Percentiles rank a stretch among this genome's conserved stretches.
phyloP scores from a whole-genome alignment of 306 rosid species.

The Pterocarpus macrocarpus region DNA sequence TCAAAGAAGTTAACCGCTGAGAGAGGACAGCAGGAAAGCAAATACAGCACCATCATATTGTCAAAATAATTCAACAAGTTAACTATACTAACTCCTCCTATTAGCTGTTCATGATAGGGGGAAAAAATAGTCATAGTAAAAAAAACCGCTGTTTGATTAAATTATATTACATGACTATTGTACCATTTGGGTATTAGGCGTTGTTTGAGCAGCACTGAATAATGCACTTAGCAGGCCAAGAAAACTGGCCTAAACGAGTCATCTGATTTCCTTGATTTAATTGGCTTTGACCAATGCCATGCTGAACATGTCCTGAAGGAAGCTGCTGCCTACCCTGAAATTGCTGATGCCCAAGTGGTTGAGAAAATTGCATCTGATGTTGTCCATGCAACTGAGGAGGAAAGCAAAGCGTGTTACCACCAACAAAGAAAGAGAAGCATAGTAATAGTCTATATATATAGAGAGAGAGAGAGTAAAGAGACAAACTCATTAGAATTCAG shows the following conservation, averaged over 20 bases:
- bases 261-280: slow-evolving; percentile 94
- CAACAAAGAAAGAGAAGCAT: slow-evolving; percentile 33
- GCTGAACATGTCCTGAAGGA: slow-evolving; percentile 85
- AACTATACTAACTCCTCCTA: slow-evolving; percentile 2
- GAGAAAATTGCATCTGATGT: slow-evolving; percentile 93
- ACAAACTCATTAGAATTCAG: not conserved
- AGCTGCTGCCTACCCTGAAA: slow-evolving; percentile 87
- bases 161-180: slow-evolving; percentile 39
- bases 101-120: not conserved
- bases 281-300: slow-evolving; percentile 88
- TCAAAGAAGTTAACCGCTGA: not conserved
- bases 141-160: not conserved
- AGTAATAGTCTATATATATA: too few relatives aligned
- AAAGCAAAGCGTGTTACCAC: slow-evolving; percentile 44
- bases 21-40: not conserved
- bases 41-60: not conserved
- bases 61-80: not conserved
- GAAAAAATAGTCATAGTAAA: not conserved
- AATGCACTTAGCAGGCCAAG: slow-evolving; percentile 83
- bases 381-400: slow-evolving; percentile 80
- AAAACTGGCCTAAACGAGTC: slow-evolving; percentile 83
- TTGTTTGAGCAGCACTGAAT: slow-evolving; percentile 89
- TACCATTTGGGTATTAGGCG: slow-evolving; percentile 89
- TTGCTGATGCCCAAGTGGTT: slow-evolving; percentile 85
- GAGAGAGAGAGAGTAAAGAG: not conserved